phyloP scores from a whole-genome alignment of 306 rosid species.

The Acmispon strigosus region DNA sequence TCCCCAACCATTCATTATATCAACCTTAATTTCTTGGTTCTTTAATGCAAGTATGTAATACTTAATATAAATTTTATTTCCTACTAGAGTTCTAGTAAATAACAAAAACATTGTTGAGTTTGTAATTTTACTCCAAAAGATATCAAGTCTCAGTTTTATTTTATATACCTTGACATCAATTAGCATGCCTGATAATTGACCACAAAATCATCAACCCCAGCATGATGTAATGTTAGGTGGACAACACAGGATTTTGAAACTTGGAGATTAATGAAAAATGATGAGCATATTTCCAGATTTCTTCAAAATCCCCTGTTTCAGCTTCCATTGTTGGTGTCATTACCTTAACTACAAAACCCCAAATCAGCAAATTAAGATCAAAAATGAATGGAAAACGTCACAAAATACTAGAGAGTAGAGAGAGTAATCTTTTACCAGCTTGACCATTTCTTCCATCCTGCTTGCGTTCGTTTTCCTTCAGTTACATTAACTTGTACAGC shows the following conservation, averaged over 20 bases:
- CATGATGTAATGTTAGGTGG: constrained; percentile 1
- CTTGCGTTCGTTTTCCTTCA: constrained; percentile 2
- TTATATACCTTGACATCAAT: constrained; percentile 14
- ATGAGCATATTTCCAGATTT: constrained; percentile 9
- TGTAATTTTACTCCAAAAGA: background rate
- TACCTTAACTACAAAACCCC: constrained; percentile 10
- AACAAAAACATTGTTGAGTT: background rate
- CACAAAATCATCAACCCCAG: background rate
- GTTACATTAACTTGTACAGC: constrained; percentile 10
- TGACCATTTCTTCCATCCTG: constrained; percentile 15
- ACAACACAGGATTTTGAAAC: constrained; percentile 17
- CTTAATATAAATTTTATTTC: background rate
- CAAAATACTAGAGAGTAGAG: background rate
- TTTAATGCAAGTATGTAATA: no score
- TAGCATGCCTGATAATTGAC: background rate
- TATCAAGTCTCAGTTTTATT: background rate
- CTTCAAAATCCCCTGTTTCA: constrained; percentile 21
- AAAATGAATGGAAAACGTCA: constrained; percentile 9
- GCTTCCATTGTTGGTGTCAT: background rate
- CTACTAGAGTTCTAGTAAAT: background rate
- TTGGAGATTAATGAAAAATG: constrained; percentile 8
- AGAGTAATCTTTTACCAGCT: constrained; percentile 12
- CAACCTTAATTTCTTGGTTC: background rate
- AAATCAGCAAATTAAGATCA: constrained; percentile 2
- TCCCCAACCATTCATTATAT: background rate